Conservation (phyloP, 2,329 filamentous ascomycete genomes). For the Apiospora saccharicola region DNA sequence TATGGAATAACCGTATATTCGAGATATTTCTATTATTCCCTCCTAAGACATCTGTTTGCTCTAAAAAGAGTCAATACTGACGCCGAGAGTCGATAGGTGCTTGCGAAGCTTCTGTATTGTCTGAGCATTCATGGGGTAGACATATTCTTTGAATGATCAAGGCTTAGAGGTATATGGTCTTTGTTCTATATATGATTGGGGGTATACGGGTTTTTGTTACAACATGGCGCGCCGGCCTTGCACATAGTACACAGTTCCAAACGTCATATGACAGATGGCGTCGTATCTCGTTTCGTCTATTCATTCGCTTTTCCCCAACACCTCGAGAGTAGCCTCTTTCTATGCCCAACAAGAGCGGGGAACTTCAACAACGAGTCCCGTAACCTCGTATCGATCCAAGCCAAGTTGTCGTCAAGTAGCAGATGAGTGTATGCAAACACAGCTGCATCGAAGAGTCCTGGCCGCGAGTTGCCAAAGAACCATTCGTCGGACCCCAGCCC, state of each 20-base stretch:
- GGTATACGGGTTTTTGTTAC: slow-evolving; percentile 24
- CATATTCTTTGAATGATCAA: slow-evolving; percentile 23
- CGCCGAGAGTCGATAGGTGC: too few species aligned
- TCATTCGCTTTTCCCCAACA: slow-evolving; percentile 50
- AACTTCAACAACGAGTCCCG: slow-evolving; percentile 62
- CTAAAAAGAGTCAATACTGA: too few species aligned
- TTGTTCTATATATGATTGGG: slow-evolving; percentile 1
- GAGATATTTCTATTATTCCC: too few species aligned
- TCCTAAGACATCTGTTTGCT: too few species aligned
- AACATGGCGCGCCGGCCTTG: slow-evolving; percentile 20
- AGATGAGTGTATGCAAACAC: slow-evolving; percentile 91
- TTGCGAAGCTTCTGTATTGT: background rate
- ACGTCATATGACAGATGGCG: background rate
- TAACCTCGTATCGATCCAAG: slow-evolving; percentile 71
- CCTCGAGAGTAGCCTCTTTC: slow-evolving; percentile 60
- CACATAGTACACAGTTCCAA: slow-evolving; percentile 3
- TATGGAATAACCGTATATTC: too few species aligned
- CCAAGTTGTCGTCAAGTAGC: slow-evolving; percentile 69
- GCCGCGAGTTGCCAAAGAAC: slow-evolving; percentile 60
- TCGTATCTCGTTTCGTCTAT: slow-evolving; percentile 6
- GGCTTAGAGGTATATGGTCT: slow-evolving; percentile 23
- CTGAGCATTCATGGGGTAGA: background rate
- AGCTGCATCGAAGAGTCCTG: slow-evolving; percentile 84
- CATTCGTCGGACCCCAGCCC: slow-evolving; percentile 51
- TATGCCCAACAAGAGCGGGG: slow-evolving; percentile 70